A percentile compares a stretch with the other conserved stretches of the same genome.
These are phyloP conservation scores for Cytospora schulzeri DNA, from an alignment of 2,329 filamentous ascomycete genomes.

Conservation along the genomic window DNA sequence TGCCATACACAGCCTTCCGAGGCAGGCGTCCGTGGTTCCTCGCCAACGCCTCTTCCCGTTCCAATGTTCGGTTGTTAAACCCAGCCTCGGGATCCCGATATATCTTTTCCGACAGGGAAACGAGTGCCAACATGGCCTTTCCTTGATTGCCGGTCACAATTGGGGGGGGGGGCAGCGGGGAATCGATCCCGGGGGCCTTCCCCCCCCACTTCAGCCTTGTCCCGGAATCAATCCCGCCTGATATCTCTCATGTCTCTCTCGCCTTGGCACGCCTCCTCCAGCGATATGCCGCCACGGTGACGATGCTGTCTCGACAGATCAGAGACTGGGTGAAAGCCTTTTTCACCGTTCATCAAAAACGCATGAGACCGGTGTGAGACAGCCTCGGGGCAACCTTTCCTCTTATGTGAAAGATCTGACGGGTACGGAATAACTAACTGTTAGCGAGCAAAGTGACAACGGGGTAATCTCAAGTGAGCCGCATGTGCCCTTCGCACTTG, in stretches of 20 bases:
- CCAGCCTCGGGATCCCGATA: constrained; percentile 14
- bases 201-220: not conserved
- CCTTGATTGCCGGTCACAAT: not conserved
- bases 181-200: constrained; percentile 7
- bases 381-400: constrained; percentile 9
- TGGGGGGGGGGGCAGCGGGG: not conserved
- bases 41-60: constrained; percentile 4
- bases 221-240: constrained; percentile 14
- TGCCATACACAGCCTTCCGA: not conserved
- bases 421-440: not conserved
- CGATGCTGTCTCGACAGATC: not conserved
- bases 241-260: not conserved
- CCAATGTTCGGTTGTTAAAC: constrained; percentile 8
- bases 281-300: not conserved
- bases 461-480: constrained; percentile 1
- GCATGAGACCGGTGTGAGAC: constrained; percentile 22
- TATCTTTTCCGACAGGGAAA: not conserved
- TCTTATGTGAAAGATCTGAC: constrained; percentile 14
- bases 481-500: constrained; percentile 1
- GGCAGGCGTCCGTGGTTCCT: constrained; percentile 12
- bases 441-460: not conserved
- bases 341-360: not conserved
- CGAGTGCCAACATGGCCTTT: not conserved
- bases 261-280: not conserved
- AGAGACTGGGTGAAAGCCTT: not conserved